Evolutionary conservation across 805 yeast species (phyloP), one percentile per base, ranked within the genome.

Genomic region (Hermanozyma aechmeae): DNA sequence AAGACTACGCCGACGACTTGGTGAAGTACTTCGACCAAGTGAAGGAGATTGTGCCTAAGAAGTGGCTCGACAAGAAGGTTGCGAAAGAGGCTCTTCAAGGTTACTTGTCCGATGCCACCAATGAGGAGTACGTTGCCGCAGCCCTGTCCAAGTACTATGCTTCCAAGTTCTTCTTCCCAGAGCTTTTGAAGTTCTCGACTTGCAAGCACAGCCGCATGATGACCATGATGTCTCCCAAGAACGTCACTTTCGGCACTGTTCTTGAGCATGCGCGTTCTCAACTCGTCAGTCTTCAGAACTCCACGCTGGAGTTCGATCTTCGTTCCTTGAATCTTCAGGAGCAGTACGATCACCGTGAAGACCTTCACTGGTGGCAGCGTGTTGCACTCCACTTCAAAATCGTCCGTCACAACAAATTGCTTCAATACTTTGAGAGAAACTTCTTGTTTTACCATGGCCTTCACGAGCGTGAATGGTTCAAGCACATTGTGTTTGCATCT

Each of bases 401-500:
- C 27, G 33, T 44, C 34, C 51, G 42, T 31, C 62, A 57, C 37
- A 62, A 62, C 46, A 52, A 50, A 39, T 40, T 53, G 24, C 37
- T 52, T 28, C 60, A 61, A 37, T 62, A 67, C 31, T 52, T 77
- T 16, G 82, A 78, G 46, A 56, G 75, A 32, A 46, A 71, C 42
- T 76, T 76, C 41, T 45, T 76, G 16, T 49, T 65, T 32, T 50
- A 52, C 7, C 42, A 58, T 10, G 75, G 80, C 0, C 53, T 76
- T 18, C 42, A 54, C 17, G 60, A 60, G 19, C 58, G 84, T 38
- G 50, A 51, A 5, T 76, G 81, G 79, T 70, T 75, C 59, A 76
- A 66, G 45, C 84, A 79, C 51, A 57, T 75, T 16, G 55, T 79
- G 1, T 75, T 63, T 48, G 81, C 81, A 3, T 76, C 83, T 6